Conservation (phyloP, 169 alveolate genomes). For the Eimeria falciformis region DNA sequence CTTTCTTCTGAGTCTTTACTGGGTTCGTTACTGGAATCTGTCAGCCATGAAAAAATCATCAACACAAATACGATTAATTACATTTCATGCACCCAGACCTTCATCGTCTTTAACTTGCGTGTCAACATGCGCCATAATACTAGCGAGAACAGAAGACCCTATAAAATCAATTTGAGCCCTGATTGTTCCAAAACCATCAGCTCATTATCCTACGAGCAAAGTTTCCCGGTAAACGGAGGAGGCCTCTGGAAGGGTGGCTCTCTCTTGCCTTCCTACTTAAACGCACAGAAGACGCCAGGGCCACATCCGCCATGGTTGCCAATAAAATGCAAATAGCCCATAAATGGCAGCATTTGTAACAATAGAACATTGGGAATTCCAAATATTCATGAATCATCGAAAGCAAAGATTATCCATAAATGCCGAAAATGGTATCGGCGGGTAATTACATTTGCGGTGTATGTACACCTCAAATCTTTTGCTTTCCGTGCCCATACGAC, state of each 20-base stretch:
- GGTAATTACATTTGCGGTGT: too few species aligned
- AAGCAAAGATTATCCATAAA: too few species aligned
- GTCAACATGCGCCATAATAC: conserved; percentile 38
- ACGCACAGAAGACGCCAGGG: conserved; percentile 3
- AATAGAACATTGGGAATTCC: too few species aligned
- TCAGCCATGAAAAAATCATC: not conserved
- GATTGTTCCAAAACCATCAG: not conserved
- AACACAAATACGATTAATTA: not conserved
- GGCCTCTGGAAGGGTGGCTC: not conserved
- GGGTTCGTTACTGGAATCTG: not conserved
- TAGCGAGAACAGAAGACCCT: conserved; percentile 40
- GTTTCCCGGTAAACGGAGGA: not conserved
- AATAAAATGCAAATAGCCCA: not conserved
- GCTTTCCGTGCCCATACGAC: too few species aligned
- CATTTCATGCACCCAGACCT: conserved; percentile 17
- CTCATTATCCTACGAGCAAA: conserved; percentile 12
- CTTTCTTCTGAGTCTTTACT: conserved; percentile 12
- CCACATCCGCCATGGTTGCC: not conserved
- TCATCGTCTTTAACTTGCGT: not conserved
- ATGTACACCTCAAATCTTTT: too few species aligned
- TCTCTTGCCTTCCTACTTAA: not conserved
- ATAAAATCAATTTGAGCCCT: not conserved
- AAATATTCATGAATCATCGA: too few species aligned
- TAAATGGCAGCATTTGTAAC: too few species aligned
- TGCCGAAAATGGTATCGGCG: too few species aligned